Base-by-base conservation (phyloP, 2,329 filamentous ascomycete species). In the Corynespora cassiicola region DNA sequence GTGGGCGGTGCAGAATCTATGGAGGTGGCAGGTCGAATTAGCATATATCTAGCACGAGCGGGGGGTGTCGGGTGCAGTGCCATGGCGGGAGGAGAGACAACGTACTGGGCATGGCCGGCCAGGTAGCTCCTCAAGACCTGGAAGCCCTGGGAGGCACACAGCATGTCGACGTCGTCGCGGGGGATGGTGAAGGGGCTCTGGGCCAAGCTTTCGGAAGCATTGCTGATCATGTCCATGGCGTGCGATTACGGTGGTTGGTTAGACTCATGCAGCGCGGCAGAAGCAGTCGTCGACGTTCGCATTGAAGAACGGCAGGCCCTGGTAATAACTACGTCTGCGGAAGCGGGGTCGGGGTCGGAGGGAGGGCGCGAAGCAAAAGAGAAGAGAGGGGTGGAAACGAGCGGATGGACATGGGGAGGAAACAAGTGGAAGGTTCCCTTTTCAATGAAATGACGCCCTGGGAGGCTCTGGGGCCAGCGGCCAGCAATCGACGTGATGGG, bases 1-100 rank as follows among this genome's bases (percentile, higher is more conserved):
- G 45, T 78, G 75, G 10, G 61, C 40, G 20, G 59, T 39, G 62
- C 75, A 78, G 45, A 77, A 74, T 41, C 73, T 75, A 48, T 15
- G 28, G 26, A 24, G 24, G 31, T 32, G 30, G 33, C 25, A 36
- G 31, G 20, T n/a, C 25, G 20, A 8, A 32, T 39, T 19, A 36
- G 30, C 19, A 28, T 38, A 39, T 20, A 39, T 22, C 9, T n/a
- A n/a, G n/a, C n/a, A 19, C 11, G 7, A 21, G 21, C 19, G 7
- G 11, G 36, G 19, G 17, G 24, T 11, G 17, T 18, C 11, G 7
- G 11, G 11, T 7, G n/a, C 6, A 26, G 36, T 24, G 42, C 35
- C 29, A 24, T 17, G 21, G 23, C 10, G 28, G 33, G 19, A 16
- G 31, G 7, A 50, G 51, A 27, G n/a, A n/a, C n/a, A 48, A 69